A percentile compares a stretch with the other conserved stretches of the same genome.
phyloP scores from a whole-genome alignment of 2,329 filamentous ascomycete genomes.

The Exophiala viscosa region DNA sequence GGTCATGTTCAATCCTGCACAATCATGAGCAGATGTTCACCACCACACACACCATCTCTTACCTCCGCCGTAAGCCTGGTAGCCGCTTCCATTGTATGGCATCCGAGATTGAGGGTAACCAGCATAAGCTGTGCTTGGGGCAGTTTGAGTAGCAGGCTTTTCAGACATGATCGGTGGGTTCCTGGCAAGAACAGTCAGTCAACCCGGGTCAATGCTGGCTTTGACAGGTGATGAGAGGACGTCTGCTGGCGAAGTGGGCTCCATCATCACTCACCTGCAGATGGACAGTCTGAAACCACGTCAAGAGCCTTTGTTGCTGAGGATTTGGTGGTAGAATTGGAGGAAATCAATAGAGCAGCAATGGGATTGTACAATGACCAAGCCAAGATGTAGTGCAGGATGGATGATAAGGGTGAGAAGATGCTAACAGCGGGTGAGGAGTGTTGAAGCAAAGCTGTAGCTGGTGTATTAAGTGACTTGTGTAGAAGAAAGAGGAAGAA shows the following conservation, averaged over 20 bases:
- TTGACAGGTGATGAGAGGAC: neutral
- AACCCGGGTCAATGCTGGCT: neutral
- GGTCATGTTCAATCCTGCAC: conserved; percentile 18
- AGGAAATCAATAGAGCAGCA: conserved; percentile 26
- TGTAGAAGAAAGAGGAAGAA: conserved; percentile 17
- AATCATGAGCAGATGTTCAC: conserved; percentile 1
- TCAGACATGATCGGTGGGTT: conserved; percentile 20
- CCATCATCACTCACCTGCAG: conserved; percentile 7
- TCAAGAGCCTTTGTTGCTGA: conserved; percentile 7
- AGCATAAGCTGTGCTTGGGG: conserved; percentile 15
- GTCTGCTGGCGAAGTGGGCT: neutral
- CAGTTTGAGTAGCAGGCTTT: conserved; percentile 17
- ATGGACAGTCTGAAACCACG: conserved; percentile 6
- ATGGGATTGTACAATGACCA: conserved; percentile 29
- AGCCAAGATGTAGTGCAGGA: conserved; percentile 29
- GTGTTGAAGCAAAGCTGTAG: conserved; percentile 27
- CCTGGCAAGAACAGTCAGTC: conserved; percentile 4
- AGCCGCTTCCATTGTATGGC: conserved; percentile 17
- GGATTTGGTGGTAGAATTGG: conserved; percentile 19
- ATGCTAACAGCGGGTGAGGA: conserved; percentile 25
- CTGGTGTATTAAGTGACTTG: conserved; percentile 19
- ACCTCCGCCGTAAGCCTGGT: conserved; percentile 22
- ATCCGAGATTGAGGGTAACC: conserved; percentile 23
- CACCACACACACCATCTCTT: conserved; percentile 6
- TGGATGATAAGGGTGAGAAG: conserved; percentile 27